Conservation (phyloP, 1,284 basidiomycete species). For the Peniophora sp. region DNA sequence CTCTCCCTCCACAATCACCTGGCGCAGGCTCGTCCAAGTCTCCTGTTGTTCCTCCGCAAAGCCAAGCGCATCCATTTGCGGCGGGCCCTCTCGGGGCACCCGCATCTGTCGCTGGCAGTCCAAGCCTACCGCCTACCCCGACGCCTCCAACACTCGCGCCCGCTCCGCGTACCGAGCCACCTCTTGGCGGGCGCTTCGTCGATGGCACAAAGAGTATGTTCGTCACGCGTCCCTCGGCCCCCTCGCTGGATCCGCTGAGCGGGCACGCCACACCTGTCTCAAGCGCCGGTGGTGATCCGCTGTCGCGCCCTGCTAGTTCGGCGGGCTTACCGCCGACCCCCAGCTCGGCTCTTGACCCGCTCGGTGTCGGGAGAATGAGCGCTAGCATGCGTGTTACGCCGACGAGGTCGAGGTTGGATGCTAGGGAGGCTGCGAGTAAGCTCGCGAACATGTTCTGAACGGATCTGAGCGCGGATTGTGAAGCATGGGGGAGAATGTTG, state of each 20-base stretch:
- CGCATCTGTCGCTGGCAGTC: background rate
- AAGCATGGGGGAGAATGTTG: background rate
- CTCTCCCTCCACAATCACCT: constrained; percentile 37
- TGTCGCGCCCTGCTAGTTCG: constrained; percentile 10
- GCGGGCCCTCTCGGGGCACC: constrained; percentile 12
- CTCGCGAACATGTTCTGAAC: constrained; percentile 76
- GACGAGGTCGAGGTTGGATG: constrained; percentile 61
- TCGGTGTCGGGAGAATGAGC: constrained; percentile 56
- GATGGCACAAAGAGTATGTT: constrained; percentile 77
- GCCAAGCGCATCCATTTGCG: background rate
- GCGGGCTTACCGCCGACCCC: constrained; percentile 13
- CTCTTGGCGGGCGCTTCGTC: constrained; percentile 54
- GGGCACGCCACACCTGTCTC: constrained; percentile 3
- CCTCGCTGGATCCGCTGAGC: constrained; percentile 3
- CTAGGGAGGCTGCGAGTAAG: constrained; percentile 79
- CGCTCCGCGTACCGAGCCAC: constrained; percentile 28
- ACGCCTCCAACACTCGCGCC: background rate
- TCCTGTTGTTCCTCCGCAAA: constrained; percentile 13
- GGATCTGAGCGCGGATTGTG: background rate
- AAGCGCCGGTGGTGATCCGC: background rate
- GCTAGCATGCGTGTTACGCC: constrained; percentile 61
- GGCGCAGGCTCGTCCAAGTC: constrained; percentile 40
- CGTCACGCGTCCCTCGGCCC: constrained; percentile 28
- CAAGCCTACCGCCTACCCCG: constrained; percentile 4
- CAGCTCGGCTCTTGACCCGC: constrained; percentile 44